A percentile compares a stretch with the other conserved stretches of the same genome.
Evolutionary conservation across 2,329 filamentous ascomycete species (phyloP).

Genomic region (Chaetothyriales sp.): DNA sequence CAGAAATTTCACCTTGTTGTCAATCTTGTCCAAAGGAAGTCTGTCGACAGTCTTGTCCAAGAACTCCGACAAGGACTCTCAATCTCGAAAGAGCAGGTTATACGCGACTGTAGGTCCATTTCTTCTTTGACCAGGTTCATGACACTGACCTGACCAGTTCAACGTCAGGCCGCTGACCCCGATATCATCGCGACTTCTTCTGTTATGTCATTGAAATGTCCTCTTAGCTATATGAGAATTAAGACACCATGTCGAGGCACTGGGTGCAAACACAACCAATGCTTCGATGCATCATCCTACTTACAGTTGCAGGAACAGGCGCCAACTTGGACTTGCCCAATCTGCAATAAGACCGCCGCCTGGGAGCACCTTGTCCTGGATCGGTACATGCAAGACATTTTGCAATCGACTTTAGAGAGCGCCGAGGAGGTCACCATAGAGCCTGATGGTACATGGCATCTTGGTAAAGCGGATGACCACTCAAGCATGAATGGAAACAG

Average conservation of each 20-base stretch:
- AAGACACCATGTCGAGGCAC: constrained; percentile 63
- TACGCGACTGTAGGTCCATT: constrained; percentile 55
- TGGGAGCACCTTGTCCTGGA: constrained; percentile 78
- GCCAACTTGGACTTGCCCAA: constrained; percentile 89
- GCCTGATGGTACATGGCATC: constrained; percentile 62
- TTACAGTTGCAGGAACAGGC: constrained; percentile 90
- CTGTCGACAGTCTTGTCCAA: constrained; percentile 55
- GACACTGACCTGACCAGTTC: constrained; percentile 40
- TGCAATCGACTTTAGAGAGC: constrained; percentile 53
- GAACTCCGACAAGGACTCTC: constrained; percentile 51
- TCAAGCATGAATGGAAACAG: constrained; percentile 23
- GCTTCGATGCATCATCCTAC: constrained; percentile 86
- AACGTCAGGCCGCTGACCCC: constrained; percentile 63
- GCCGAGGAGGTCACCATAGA: constrained; percentile 82
- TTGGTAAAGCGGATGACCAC: constrained; percentile 6
- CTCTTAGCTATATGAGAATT: constrained; percentile 72
- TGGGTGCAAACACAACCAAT: constrained; percentile 76
- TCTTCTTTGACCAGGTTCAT: constrained; percentile 2
- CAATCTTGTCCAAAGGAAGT: constrained; percentile 59
- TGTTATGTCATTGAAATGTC: constrained; percentile 82
- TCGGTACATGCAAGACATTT: constrained; percentile 78
- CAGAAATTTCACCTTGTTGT: constrained; percentile 60
- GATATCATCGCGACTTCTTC: constrained; percentile 83
- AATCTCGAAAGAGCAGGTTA: constrained; percentile 60
- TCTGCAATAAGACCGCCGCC: constrained; percentile 69